phyloP scores from a whole-genome alignment of 1,284 basidiomycete genomes.

The Pterulicium gracile region DNA sequence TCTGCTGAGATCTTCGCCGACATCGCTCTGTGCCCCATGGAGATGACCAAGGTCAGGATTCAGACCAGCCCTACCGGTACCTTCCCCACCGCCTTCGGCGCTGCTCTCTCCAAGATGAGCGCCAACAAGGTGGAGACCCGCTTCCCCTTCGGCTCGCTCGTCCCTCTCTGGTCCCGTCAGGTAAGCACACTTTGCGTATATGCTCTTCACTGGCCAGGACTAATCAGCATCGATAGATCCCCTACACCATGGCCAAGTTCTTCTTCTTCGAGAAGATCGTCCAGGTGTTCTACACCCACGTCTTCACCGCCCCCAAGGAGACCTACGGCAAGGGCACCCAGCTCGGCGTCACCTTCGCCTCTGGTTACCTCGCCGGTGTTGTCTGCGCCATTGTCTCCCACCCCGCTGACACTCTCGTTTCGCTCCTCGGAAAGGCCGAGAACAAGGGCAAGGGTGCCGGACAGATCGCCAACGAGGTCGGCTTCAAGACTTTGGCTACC shows the following conservation, averaged over 20 bases:
- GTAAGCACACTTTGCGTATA: constrained; percentile 21
- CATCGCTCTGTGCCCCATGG: constrained; percentile 73
- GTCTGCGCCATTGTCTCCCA: constrained; percentile 77
- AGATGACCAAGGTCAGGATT: constrained; percentile 83
- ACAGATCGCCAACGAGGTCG: constrained; percentile 58
- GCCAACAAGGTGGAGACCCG: constrained; percentile 54
- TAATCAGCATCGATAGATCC: constrained; percentile 43
- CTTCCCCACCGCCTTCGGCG: constrained; percentile 63
- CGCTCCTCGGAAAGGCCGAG: constrained; percentile 63
- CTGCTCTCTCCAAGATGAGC: constrained; percentile 61
- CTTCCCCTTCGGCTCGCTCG: constrained; percentile 72
- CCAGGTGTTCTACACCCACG: constrained; percentile 63
- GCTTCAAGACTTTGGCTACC: constrained; percentile 48
- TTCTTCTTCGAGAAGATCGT: constrained; percentile 78
- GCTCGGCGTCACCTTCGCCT: constrained; percentile 71
- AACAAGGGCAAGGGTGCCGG: constrained; percentile 70
- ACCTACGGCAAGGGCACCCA: constrained; percentile 62
- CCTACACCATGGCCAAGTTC: constrained; percentile 86
- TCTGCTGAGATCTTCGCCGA: constrained; percentile 95
- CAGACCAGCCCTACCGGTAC: constrained; percentile 65
- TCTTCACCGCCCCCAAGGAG: constrained; percentile 66
- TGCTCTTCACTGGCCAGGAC: not conserved
- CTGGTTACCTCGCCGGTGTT: constrained; percentile 76
- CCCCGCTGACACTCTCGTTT: constrained; percentile 72
- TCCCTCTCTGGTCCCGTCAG: constrained; percentile 78